Percentiles rank a stretch among this genome's conserved stretches.
phyloP scores from a whole-genome alignment of 1,139 yeast genomes.

The Yarrowia galli region DNA sequence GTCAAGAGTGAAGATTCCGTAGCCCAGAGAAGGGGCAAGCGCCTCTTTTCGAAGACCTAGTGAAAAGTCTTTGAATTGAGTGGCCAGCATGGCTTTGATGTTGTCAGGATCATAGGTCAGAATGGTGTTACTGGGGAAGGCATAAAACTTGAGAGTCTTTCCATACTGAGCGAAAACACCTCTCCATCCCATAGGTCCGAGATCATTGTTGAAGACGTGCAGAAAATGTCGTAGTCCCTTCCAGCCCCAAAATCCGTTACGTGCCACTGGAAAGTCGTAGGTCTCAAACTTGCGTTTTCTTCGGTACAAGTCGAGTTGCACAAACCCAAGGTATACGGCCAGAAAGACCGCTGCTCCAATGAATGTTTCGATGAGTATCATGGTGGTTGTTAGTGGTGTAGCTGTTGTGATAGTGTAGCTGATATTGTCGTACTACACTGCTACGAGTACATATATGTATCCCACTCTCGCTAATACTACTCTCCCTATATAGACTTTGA shows the following conservation, averaged over 20 bases:
- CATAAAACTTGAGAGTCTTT: not conserved
- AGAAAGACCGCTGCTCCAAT: not conserved
- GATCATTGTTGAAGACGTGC: not conserved
- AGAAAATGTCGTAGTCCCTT: not conserved
- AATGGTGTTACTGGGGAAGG: not conserved
- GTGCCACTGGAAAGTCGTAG: not conserved
- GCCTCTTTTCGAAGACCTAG: slow-evolving; percentile 52
- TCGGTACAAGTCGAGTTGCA: not conserved
- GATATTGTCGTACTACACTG: too few relatives aligned
- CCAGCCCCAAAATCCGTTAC: slow-evolving; percentile 8
- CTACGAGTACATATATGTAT: too few relatives aligned
- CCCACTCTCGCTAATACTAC: too few relatives aligned
- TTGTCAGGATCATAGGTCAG: slow-evolving; percentile 15
- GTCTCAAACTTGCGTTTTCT: slow-evolving; percentile 4
- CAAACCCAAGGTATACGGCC: not conserved
- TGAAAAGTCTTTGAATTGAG: slow-evolving; percentile 60
- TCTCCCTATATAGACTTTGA: too few relatives aligned
- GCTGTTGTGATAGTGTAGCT: not conserved
- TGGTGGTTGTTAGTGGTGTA: not conserved
- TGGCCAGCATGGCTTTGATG: slow-evolving; percentile 49
- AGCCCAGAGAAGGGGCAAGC: slow-evolving; percentile 58
- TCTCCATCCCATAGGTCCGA: not conserved
- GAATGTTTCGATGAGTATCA: not conserved
- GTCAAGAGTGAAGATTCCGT: slow-evolving; percentile 63
- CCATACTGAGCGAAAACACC: not conserved